These are phyloP conservation scores for Mucor ambiguus DNA, from an alignment of 371 early-diverging fungal species.

Conservation along the genomic window DNA sequence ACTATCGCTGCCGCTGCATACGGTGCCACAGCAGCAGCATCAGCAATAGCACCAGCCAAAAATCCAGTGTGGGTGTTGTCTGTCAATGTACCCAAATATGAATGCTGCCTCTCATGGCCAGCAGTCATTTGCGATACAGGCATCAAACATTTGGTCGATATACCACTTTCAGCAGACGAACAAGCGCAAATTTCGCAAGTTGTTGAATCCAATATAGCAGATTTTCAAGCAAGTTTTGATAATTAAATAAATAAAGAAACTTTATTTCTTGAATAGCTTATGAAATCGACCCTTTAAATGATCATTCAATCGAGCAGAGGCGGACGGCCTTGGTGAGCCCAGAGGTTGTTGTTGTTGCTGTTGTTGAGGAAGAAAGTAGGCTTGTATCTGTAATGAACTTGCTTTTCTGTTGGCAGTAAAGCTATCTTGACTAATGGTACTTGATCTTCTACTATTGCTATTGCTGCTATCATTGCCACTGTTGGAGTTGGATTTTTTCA, in stretches of 20 bases:
- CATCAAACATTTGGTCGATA: slow-evolving; percentile 55
- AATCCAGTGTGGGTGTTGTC: slow-evolving; percentile 55
- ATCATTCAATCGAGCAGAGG: slow-evolving; percentile 14
- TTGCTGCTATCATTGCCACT: not conserved
- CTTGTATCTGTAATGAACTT: not conserved
- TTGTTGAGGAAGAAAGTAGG: not conserved
- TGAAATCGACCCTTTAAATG: slow-evolving; percentile 19
- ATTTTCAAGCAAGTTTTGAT: slow-evolving; percentile 9
- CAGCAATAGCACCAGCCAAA: not conserved
- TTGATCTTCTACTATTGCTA: not conserved
- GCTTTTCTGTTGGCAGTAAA: not conserved
- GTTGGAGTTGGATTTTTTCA: slow-evolving; percentile 11
- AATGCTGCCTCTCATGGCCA: slow-evolving; percentile 68
- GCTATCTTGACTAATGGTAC: not conserved
- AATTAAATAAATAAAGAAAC: not conserved
- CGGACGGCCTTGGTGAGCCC: slow-evolving; percentile 11
- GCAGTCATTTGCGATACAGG: slow-evolving; percentile 62
- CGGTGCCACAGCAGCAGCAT: not conserved
- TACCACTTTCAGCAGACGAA: slow-evolving; percentile 41
- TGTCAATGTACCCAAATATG: slow-evolving; percentile 59
- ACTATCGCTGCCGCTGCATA: not conserved
- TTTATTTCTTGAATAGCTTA: slow-evolving; percentile 20
- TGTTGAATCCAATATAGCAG: not conserved
- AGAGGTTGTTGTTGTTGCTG: not conserved
- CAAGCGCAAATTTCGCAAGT: not conserved